Evolutionary conservation across 2,329 filamentous ascomycete species (phyloP).

Genomic region (Colletotrichum tropicicola): DNA sequence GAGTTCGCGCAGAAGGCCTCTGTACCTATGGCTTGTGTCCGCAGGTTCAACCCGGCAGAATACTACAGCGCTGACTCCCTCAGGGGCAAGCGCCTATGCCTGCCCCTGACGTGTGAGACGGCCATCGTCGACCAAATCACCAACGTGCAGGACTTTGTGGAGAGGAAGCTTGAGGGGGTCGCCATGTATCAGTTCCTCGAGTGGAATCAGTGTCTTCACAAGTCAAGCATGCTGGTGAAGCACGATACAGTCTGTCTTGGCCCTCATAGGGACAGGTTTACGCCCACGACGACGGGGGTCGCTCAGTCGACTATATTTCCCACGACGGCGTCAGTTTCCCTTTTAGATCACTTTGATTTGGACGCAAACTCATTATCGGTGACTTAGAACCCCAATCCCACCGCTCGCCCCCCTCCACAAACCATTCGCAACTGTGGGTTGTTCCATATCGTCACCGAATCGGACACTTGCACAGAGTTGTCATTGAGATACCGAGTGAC

Average conservation of each 20-base stretch:
- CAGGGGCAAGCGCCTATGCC: not conserved
- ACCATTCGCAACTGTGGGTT: not conserved
- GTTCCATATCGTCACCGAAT: not conserved
- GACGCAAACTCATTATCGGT: not conserved
- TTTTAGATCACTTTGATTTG: too few relatives aligned
- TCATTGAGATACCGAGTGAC: not conserved
- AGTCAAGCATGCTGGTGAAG: conserved; percentile 3
- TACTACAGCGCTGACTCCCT: not conserved
- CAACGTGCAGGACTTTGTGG: not conserved
- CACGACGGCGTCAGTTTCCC: not conserved
- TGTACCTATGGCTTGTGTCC: not conserved
- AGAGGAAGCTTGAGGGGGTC: not conserved
- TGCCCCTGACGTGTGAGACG: not conserved
- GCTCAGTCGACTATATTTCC: not conserved
- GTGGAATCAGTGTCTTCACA: conserved; percentile 2
- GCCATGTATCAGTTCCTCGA: conserved; percentile 1
- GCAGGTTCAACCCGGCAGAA: not conserved
- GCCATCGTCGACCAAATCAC: not conserved
- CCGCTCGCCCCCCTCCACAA: not conserved
- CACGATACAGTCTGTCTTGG: conserved; percentile 2
- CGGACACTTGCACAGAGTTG: not conserved
- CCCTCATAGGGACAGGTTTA: not conserved
- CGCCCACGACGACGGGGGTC: not conserved
- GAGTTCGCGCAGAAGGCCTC: not conserved
- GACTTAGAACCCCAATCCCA: not conserved